Evolutionary conservation across 495 filamentous ascomycete genomes (phyloP).

Genomic region (Staphylotrichum longicolle): DNA sequence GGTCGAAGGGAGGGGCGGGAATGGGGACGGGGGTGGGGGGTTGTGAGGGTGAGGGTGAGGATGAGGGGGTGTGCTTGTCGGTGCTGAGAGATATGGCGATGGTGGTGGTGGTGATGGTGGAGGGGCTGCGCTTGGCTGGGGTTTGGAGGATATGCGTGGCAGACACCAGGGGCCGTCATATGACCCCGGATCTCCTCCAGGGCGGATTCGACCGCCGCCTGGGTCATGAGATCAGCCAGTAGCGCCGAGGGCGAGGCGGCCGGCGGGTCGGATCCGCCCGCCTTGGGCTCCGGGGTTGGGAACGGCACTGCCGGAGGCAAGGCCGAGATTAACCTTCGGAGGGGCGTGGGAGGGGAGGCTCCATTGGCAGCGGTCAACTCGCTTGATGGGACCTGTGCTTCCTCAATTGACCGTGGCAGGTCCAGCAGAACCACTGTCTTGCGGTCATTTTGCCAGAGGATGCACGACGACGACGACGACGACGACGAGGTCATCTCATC

Average conservation of each 20-base stretch:
- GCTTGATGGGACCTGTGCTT: constrained; percentile 42
- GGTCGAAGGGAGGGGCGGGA: neutral
- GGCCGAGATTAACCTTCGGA: constrained; percentile 38
- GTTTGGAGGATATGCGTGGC: constrained; percentile 30
- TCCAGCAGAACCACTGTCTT: constrained; percentile 43
- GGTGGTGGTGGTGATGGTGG: neutral
- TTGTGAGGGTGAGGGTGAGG: neutral
- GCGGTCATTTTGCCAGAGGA: constrained; percentile 42
- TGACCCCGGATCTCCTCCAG: constrained; percentile 35
- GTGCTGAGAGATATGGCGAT: neutral
- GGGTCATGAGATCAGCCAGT: constrained; percentile 46
- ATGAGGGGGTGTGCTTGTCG: neutral
- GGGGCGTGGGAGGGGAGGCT: constrained; percentile 12
- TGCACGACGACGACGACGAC: constrained; percentile 28
- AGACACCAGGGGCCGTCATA: constrained; percentile 49
- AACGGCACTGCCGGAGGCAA: constrained; percentile 40
- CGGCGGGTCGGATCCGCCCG: constrained; percentile 9
- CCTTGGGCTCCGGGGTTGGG: constrained; percentile 46
- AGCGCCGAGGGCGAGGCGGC: constrained; percentile 33
- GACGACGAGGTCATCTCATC: constrained; percentile 12
- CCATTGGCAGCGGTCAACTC: constrained; percentile 10
- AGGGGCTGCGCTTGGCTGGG: neutral
- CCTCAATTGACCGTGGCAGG: constrained; percentile 47
- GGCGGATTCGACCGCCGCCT: constrained; percentile 41
- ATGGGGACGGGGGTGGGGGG: neutral